These are phyloP conservation scores for Fusarium dimerum DNA, from an alignment of 2,329 filamentous ascomycete species.

Conservation along the genomic window DNA sequence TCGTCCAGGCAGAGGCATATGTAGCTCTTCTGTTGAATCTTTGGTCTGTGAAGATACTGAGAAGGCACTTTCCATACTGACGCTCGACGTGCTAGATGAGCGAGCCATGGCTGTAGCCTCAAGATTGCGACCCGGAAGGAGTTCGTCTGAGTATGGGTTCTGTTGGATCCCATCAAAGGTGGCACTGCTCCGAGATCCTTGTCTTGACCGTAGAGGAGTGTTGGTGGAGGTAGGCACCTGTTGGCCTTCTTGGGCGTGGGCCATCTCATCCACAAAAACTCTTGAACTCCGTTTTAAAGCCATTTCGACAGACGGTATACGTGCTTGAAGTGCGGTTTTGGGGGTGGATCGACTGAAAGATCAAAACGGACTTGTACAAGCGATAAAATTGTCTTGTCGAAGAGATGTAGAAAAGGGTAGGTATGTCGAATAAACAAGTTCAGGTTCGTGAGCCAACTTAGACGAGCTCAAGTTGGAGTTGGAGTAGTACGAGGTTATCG, in stretches of 20 bases:
- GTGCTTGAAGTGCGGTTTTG: neutral
- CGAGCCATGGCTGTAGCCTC: constrained; percentile 18
- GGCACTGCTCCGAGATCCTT: constrained; percentile 32
- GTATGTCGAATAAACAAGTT: too few species aligned
- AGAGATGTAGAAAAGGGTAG: too few species aligned
- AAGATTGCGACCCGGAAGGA: constrained; percentile 6
- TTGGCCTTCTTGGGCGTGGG: constrained; percentile 11
- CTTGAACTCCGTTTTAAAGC: constrained; percentile 26
- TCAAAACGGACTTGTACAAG: too few species aligned
- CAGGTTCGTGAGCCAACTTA: too few species aligned
- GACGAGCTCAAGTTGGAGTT: too few species aligned
- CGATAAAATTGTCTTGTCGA: too few species aligned
- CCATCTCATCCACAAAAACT: constrained; percentile 20
- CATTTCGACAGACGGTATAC: constrained; percentile 18
- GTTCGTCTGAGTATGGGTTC: constrained; percentile 29
- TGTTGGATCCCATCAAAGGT: constrained; percentile 29
- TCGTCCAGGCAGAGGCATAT: neutral
- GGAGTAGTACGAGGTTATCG: constrained; percentile 8
- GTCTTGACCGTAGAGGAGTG: constrained; percentile 30
- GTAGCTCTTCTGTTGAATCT: constrained; percentile 22
- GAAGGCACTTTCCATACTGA: constrained; percentile 15
- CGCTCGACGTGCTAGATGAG: constrained; percentile 16
- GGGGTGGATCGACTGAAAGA: too few species aligned
- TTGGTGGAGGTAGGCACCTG: constrained; percentile 8
- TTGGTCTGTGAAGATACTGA: constrained; percentile 11